Evolutionary conservation across 2,329 filamentous ascomycete species (phyloP).

Genomic region (Fusarium sacchari): DNA sequence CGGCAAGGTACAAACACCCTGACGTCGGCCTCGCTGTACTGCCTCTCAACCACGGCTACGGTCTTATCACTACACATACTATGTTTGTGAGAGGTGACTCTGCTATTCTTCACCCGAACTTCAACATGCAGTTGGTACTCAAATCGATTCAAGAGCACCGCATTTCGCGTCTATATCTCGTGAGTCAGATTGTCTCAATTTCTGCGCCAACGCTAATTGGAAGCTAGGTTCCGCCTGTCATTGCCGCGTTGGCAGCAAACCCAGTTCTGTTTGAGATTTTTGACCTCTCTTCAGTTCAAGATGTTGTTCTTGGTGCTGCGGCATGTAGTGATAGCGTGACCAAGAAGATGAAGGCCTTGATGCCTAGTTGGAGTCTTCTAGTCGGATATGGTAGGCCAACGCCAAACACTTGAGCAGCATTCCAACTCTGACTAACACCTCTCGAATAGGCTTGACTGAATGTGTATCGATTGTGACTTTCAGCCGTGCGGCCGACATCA

Average conservation of each 20-base stretch:
- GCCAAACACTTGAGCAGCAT: rapidly evolving
- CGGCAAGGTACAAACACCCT: background rate
- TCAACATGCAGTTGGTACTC: background rate
- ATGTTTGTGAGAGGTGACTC: background rate
- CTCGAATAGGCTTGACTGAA: background rate
- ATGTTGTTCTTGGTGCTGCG: background rate
- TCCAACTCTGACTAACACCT: rapidly evolving
- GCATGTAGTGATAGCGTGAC: background rate
- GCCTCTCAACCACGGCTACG: background rate
- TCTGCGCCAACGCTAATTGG: background rate
- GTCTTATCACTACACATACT: background rate
- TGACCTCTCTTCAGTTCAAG: background rate
- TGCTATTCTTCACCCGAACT: background rate
- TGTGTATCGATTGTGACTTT: background rate
- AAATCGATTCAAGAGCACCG: background rate
- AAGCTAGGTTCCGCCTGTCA: background rate
- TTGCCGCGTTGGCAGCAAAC: background rate
- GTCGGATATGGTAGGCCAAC: background rate
- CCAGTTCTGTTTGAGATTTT: background rate
- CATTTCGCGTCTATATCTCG: background rate
- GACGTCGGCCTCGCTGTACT: background rate
- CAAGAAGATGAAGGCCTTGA: background rate
- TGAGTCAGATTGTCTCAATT: background rate
- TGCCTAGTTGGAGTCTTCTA: background rate
- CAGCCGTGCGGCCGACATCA: background rate